Percentiles rank a stretch among this genome's conserved stretches.
Conservation (phyloP, 257 asterid genomes). For the Solanum piurae region DNA sequence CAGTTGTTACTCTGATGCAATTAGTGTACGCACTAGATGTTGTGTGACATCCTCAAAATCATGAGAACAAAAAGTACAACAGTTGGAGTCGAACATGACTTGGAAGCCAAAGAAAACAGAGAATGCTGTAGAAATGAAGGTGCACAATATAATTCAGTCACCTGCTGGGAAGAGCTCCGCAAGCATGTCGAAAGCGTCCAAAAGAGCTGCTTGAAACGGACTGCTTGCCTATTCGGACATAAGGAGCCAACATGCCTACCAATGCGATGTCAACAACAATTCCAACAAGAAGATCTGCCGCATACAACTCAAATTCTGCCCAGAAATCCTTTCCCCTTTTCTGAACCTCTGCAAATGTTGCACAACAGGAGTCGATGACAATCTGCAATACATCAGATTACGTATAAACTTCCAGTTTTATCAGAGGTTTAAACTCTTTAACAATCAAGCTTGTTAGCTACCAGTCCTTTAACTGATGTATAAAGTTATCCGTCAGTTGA, state of each 20-base stretch:
- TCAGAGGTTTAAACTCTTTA: neutral
- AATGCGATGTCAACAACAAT: conserved; percentile 83
- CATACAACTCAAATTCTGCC: conserved; percentile 94
- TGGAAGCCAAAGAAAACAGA: neutral
- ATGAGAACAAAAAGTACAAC: neutral
- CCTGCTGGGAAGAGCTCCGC: conserved; percentile 93
- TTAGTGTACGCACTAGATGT: neutral
- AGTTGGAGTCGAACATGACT: neutral
- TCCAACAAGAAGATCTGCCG: conserved; percentile 90
- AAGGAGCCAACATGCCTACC: conserved; percentile 97
- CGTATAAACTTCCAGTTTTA: neutral
- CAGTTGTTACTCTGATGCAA: neutral
- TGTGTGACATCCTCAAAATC: neutral
- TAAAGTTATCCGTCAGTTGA: neutral
- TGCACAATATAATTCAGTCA: neutral
- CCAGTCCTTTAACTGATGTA: neutral
- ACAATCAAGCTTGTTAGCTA: neutral
- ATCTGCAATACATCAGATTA: conserved; percentile 31
- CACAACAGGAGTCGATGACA: conserved; percentile 88
- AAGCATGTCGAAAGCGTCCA: conserved; percentile 46
- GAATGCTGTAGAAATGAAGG: neutral
- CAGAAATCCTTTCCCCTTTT: conserved; percentile 93
- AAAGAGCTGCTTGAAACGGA: conserved; percentile 51
- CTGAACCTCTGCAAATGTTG: conserved; percentile 94
- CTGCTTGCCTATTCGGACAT: conserved; percentile 68